Conservation (phyloP, 352 stramenopile genomes). For the Plasmopara halstedii region DNA sequence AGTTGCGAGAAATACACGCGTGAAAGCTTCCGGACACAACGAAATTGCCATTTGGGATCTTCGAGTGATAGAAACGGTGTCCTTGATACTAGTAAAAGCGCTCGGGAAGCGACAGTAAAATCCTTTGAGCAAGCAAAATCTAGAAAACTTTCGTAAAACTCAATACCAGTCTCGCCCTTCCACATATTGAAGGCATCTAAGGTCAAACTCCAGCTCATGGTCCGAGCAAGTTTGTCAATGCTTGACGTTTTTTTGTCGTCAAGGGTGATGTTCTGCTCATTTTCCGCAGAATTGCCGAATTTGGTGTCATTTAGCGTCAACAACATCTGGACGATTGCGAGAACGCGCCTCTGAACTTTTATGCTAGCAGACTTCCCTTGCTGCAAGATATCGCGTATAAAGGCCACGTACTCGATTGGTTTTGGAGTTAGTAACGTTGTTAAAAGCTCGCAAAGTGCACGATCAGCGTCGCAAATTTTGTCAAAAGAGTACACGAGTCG, state of each 20-base stretch:
- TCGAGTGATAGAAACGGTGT: constrained; percentile 63
- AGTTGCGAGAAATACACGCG: constrained; percentile 51
- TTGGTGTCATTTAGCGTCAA: constrained; percentile 18
- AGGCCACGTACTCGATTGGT: constrained; percentile 43
- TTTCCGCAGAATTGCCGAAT: constrained; percentile 4
- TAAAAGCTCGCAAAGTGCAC: constrained; percentile 34
- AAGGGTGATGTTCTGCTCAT: constrained; percentile 18
- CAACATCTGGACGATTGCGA: constrained; percentile 34
- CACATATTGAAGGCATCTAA: constrained; percentile 36
- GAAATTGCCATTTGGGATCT: constrained; percentile 68
- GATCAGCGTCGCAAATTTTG: constrained; percentile 14
- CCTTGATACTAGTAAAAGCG: constrained; percentile 40
- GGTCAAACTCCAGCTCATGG: constrained; percentile 27
- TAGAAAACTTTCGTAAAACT: constrained; percentile 59
- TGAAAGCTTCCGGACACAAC: constrained; percentile 51
- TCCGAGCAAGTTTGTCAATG: constrained; percentile 23
- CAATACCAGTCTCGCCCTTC: constrained; percentile 37
- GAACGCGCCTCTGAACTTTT: constrained; percentile 22
- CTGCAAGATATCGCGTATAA: constrained; percentile 31
- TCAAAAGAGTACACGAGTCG: constrained; percentile 5
- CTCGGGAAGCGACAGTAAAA: constrained; percentile 26
- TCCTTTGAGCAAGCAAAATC: constrained; percentile 42
- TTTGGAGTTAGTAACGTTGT: constrained; percentile 29
- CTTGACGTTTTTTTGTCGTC: constrained; percentile 8
- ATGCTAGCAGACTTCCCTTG: constrained; percentile 25